Percentiles rank a stretch among this genome's conserved stretches.
Evolutionary conservation across 306 rosid species (phyloP).

Genomic region (Gynostemma pentaphyllum): DNA sequence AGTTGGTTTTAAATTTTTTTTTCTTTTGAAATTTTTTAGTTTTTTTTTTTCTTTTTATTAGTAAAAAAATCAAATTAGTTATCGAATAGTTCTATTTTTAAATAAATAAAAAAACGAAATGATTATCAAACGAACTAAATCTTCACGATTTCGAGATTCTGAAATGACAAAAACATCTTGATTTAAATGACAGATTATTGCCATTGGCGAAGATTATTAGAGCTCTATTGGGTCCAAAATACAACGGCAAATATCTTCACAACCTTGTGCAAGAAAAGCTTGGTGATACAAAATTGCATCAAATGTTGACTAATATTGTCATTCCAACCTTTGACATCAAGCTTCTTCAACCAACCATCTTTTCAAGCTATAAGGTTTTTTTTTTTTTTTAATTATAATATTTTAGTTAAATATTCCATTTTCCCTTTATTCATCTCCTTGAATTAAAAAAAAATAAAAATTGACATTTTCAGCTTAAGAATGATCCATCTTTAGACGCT

Average conservation of each 20-base stretch:
- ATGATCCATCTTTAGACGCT: slow-evolving; percentile 18
- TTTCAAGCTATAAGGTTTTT: slow-evolving; percentile 47
- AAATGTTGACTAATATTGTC: slow-evolving; percentile 56
- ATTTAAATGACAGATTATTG: not conserved
- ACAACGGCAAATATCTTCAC: slow-evolving; percentile 59
- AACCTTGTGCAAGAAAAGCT: slow-evolving; percentile 33
- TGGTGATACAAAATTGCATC: slow-evolving; percentile 38
- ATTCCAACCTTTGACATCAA: slow-evolving; percentile 50
- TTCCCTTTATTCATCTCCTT: too few species aligned
- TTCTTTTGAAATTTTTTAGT: too few species aligned
- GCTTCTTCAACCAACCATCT: slow-evolving; percentile 40
- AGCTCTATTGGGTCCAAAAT: slow-evolving; percentile 52
- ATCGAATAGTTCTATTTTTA: too few species aligned
- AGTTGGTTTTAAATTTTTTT: too few species aligned
- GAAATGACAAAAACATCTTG: not conserved
- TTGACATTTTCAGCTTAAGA: slow-evolving; percentile 20
- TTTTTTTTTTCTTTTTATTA: too few species aligned
- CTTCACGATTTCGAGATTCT: too few species aligned
- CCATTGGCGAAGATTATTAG: slow-evolving; percentile 5
- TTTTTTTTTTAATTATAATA: not conserved
- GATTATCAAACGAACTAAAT: too few species aligned
- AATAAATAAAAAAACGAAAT: too few species aligned
- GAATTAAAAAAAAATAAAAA: too few species aligned
- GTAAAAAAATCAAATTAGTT: too few species aligned
- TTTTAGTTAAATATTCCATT: too few species aligned